Evolutionary conservation across 805 yeast species (phyloP).

Genomic region (Kazachstania martiniae): DNA sequence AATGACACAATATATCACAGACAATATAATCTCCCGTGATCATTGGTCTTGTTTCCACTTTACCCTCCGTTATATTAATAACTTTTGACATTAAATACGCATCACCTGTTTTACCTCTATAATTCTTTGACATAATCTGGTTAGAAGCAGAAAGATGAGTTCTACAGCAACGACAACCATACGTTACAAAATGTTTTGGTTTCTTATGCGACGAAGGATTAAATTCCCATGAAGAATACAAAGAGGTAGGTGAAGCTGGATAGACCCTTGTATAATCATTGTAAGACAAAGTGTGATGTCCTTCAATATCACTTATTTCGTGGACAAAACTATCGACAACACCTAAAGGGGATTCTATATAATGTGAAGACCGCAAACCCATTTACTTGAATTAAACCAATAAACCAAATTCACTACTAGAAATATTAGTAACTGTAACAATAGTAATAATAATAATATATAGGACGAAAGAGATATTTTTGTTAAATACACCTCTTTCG

Average conservation of each 20-base stretch:
- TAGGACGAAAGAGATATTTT: too few relatives aligned
- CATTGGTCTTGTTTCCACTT: conserved; percentile 37
- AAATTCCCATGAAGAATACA: too few relatives aligned
- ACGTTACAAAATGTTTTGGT: conserved; percentile 15
- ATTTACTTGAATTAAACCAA: too few relatives aligned
- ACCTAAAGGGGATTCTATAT: conserved; percentile 2
- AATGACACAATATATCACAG: conserved; percentile 45
- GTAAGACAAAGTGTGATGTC: neutral
- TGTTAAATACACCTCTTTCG: too few relatives aligned
- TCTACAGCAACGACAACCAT: conserved; percentile 25
- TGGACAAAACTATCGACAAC: too few relatives aligned
- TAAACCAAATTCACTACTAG: too few relatives aligned
- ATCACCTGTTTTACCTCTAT: conserved; percentile 46
- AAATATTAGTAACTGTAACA: too few relatives aligned
- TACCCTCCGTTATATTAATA: conserved; percentile 33
- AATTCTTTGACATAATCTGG: conserved; percentile 31
- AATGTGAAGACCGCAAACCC: conserved; percentile 3
- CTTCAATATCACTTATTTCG: too few relatives aligned
- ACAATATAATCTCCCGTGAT: conserved; percentile 50
- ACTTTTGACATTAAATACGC: conserved; percentile 45
- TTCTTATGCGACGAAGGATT: too few relatives aligned
- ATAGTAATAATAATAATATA: too few relatives aligned
- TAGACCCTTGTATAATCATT: neutral
- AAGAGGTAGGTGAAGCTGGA: neutral
- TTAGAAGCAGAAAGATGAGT: conserved; percentile 24